These are phyloP conservation scores for Pichia inconspicua DNA, from an alignment of 1,139 yeast genomes.

Conservation along the genomic window DNA sequence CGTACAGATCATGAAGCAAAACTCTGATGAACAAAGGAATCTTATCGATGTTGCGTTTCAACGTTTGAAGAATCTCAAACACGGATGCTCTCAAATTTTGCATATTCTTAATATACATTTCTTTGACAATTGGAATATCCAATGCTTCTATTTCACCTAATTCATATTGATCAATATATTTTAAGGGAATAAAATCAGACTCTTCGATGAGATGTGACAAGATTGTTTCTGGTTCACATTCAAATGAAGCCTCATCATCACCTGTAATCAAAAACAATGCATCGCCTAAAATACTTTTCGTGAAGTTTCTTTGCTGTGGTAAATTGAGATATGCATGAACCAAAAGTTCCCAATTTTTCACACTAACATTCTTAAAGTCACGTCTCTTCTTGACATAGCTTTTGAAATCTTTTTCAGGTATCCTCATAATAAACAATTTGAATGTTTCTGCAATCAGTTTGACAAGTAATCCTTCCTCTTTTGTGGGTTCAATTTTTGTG, in stretches of 20 bases:
- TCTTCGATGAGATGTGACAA: conserved; percentile 36
- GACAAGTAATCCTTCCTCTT: conserved; percentile 72
- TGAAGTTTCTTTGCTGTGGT: conserved; percentile 50
- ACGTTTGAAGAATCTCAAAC: conserved; percentile 45
- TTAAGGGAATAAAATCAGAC: conserved; percentile 29
- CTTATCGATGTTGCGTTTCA: conserved; percentile 33
- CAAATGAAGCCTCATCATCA: conserved; percentile 58
- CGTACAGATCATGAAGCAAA: conserved; percentile 34
- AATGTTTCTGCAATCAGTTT: conserved; percentile 40
- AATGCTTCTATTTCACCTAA: conserved; percentile 49
- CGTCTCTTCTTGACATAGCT: conserved; percentile 26
- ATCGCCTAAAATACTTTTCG: conserved; percentile 49
- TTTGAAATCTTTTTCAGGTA: conserved; percentile 18
- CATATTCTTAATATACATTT: conserved; percentile 62
- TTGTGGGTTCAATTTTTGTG: conserved; percentile 28
- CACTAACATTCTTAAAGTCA: conserved; percentile 26
- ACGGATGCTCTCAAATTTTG: conserved; percentile 67
- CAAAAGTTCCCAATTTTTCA: conserved; percentile 40
- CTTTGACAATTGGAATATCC: conserved; percentile 64
- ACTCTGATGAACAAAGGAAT: conserved; percentile 62
- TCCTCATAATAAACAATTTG: conserved; percentile 15
- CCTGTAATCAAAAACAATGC: conserved; percentile 37
- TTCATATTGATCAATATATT: conserved; percentile 28
- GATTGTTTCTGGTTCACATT: conserved; percentile 72
- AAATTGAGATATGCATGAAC: conserved; percentile 50